These are phyloP conservation scores for Astragalus membranaceus DNA, from an alignment of 306 rosid genomes.

Conservation along the genomic window DNA sequence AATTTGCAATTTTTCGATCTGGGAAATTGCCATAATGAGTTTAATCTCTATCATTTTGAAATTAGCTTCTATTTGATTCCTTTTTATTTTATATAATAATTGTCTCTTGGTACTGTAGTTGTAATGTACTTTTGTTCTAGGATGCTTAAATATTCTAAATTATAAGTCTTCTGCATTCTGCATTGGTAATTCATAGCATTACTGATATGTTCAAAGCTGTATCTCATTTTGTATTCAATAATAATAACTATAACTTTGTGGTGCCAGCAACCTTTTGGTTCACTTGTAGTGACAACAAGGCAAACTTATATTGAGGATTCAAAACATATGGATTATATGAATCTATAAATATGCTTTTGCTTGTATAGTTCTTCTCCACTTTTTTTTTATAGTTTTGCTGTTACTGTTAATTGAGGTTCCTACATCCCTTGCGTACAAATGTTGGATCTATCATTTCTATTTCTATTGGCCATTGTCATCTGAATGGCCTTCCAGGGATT, in stretches of 20 bases:
- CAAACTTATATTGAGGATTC: too few relatives aligned
- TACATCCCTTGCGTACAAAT: neutral
- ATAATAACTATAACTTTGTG: too few relatives aligned
- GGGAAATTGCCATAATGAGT: constrained; percentile 38
- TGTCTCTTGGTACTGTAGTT: neutral
- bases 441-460: neutral
- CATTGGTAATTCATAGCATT: too few relatives aligned
- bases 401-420: neutral
- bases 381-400: neutral
- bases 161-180: neutral
- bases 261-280: too few relatives aligned
- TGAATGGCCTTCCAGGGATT: neutral
- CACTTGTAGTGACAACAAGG: too few relatives aligned
- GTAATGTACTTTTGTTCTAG: neutral
- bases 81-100: neutral
- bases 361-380: too few relatives aligned
- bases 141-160: neutral
- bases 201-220: too few relatives aligned
- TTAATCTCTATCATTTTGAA: neutral
- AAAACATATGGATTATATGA: too few relatives aligned
- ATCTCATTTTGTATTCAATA: too few relatives aligned
- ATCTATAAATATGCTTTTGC: too few relatives aligned
- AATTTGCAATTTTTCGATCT: constrained; percentile 60
- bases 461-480: neutral
- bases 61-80: neutral